Evolutionary conservation across 257 asterid species (phyloP).

Genomic region (Leptodermis oblonga): DNA sequence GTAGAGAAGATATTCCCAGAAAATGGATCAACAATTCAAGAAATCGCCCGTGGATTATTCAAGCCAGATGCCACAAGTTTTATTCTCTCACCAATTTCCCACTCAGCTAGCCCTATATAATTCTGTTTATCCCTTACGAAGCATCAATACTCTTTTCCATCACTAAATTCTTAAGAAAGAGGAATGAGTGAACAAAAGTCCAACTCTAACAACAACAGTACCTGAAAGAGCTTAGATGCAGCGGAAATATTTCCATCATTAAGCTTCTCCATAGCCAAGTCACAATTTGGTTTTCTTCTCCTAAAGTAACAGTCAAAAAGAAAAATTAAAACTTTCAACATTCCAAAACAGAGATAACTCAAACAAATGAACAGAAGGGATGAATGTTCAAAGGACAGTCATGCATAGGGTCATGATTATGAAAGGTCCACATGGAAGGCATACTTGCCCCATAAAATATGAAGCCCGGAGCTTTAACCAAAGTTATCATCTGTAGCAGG

Average conservation of each 20-base stretch:
- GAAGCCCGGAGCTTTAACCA: too few relatives aligned
- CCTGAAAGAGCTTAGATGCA: conserved; percentile 75
- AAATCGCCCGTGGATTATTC: too few relatives aligned
- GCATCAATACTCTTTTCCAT: neutral
- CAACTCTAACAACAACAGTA: conserved; percentile 12
- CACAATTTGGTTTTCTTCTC: conserved; percentile 57
- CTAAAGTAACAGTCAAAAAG: conserved; percentile 25
- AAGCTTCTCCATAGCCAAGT: conserved; percentile 62
- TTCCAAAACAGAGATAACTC: neutral
- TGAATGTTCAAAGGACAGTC: neutral
- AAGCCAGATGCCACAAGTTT: too few relatives aligned
- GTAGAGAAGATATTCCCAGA: too few relatives aligned
- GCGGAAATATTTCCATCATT: conserved; percentile 56
- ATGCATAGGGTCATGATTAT: conserved; percentile 19
- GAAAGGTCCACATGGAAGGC: conserved; percentile 56
- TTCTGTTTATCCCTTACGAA: too few relatives aligned
- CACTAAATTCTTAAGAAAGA: neutral
- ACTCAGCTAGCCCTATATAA: too few relatives aligned
- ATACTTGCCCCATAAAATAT: conserved; percentile 66
- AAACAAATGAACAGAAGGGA: neutral
- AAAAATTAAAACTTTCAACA: neutral
- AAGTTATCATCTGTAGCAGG: neutral
- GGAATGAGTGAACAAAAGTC: neutral
- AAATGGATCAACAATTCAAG: too few relatives aligned
- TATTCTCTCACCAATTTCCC: too few relatives aligned